phyloP scores from a whole-genome alignment of 2,329 filamentous ascomycete species.

The Aureobasidium zeae region DNA sequence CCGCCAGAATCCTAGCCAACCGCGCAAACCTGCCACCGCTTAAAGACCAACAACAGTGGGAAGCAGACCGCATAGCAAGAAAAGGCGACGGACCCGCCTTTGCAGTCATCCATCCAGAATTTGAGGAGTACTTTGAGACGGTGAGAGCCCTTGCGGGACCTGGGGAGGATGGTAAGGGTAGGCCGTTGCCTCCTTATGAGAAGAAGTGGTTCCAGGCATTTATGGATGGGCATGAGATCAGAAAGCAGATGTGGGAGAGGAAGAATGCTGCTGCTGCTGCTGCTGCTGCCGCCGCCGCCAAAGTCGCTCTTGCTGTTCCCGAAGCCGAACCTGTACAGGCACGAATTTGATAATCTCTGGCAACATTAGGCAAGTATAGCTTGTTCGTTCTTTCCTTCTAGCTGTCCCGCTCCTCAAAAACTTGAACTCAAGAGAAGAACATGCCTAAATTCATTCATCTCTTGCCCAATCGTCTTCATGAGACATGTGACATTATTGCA shows the following conservation, averaged over 20 bases:
- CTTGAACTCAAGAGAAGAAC: too few relatives aligned
- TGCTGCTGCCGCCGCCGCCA: too few relatives aligned
- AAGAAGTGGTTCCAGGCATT: slow-evolving; percentile 15
- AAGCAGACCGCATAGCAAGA: slow-evolving; percentile 43
- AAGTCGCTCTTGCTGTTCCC: too few relatives aligned
- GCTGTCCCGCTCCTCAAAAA: too few relatives aligned
- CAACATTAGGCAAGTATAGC: too few relatives aligned
- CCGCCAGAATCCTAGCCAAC: slow-evolving; percentile 49
- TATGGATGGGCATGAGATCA: slow-evolving; percentile 15
- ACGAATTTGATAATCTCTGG: too few relatives aligned
- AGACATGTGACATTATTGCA: too few relatives aligned
- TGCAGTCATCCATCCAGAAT: slow-evolving; percentile 50
- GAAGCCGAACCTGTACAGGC: too few relatives aligned
- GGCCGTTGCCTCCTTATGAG: slow-evolving; percentile 25
- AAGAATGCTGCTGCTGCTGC: slow-evolving; percentile 8
- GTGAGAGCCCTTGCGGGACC: slow-evolving; percentile 41
- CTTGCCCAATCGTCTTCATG: too few relatives aligned
- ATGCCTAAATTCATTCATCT: too few relatives aligned
- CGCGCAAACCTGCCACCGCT: slow-evolving; percentile 42
- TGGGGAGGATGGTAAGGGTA: slow-evolving; percentile 36
- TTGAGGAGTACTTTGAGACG: slow-evolving; percentile 56
- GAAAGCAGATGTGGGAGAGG: slow-evolving; percentile 17
- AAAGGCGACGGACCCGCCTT: slow-evolving; percentile 52
- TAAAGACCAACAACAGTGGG: slow-evolving; percentile 47
- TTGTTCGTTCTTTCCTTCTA: too few relatives aligned